These are phyloP conservation scores for Melanomma pulvis-pyrius DNA, from an alignment of 495 filamentous ascomycete species.

Conservation along the genomic window DNA sequence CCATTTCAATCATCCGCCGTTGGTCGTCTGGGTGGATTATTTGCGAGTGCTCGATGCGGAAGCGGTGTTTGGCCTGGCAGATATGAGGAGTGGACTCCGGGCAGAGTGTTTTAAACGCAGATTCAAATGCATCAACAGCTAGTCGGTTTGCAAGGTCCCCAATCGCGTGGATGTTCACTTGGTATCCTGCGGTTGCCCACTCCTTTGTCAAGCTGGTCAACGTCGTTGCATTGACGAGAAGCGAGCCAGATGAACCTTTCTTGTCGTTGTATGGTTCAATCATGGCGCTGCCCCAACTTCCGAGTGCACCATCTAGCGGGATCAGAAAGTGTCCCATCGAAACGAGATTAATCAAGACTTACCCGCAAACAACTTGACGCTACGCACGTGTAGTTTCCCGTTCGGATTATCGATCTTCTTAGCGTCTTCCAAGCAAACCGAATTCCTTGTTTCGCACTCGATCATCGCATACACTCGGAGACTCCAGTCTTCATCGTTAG, in stretches of 20 bases:
- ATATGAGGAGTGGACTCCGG: slow-evolving; percentile 43
- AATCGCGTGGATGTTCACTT: slow-evolving; percentile 67
- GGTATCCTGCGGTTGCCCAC: slow-evolving; percentile 56
- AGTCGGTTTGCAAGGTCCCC: slow-evolving; percentile 64
- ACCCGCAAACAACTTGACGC: slow-evolving; percentile 65
- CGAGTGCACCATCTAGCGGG: slow-evolving; percentile 61
- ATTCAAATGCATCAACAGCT: slow-evolving; percentile 58
- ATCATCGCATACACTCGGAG: slow-evolving; percentile 65
- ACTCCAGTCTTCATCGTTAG: slow-evolving; percentile 52
- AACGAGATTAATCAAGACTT: background rate
- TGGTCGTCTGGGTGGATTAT: slow-evolving; percentile 67
- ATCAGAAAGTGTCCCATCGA: slow-evolving; percentile 1
- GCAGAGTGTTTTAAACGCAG: slow-evolving; percentile 52
- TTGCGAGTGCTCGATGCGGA: slow-evolving; percentile 68
- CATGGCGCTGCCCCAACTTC: slow-evolving; percentile 65
- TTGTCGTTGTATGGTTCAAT: slow-evolving; percentile 65
- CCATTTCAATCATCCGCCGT: slow-evolving; percentile 52
- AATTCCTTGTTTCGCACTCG: slow-evolving; percentile 63
- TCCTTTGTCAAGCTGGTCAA: slow-evolving; percentile 50
- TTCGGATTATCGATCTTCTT: slow-evolving; percentile 45
- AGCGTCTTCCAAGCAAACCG: slow-evolving; percentile 57
- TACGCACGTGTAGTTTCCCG: slow-evolving; percentile 53
- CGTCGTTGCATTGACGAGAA: slow-evolving; percentile 60
- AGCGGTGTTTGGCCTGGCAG: slow-evolving; percentile 55
- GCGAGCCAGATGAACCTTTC: slow-evolving; percentile 56